These are phyloP conservation scores for Dillenia suffruticosa DNA, from an alignment of 164 flowering plant genomes.

Conservation along the genomic window DNA sequence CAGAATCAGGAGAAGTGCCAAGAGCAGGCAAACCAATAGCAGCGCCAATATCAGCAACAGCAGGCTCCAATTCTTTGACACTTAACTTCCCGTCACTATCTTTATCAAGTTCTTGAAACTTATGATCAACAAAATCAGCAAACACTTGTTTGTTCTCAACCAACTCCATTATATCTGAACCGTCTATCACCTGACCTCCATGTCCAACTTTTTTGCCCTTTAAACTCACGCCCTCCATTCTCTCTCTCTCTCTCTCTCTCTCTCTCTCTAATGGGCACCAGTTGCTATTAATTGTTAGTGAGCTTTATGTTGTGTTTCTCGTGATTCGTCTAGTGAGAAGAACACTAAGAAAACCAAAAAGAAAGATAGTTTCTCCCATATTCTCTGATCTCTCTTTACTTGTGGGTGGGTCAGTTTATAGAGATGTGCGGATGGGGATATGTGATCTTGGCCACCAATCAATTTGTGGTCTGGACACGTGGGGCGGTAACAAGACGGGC, in stretches of 20 bases:
- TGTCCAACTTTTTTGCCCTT: slow-evolving; percentile 18
- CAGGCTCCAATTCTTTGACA: slow-evolving; percentile 72
- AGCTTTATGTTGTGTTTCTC: slow-evolving; percentile 9
- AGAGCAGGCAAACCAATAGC: slow-evolving; percentile 82
- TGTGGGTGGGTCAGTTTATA: background rate
- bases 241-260: slow-evolving; percentile 5
- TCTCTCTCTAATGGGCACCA: background rate
- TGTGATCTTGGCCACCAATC: slow-evolving; percentile 12
- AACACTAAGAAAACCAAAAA: background rate
- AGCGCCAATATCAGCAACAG: slow-evolving; percentile 78
- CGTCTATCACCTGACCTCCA: slow-evolving; percentile 63
- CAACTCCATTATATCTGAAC: slow-evolving; percentile 82
- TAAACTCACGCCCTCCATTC: slow-evolving; percentile 4
- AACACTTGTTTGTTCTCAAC: slow-evolving; percentile 80
- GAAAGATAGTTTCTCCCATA: slow-evolving; percentile 4
- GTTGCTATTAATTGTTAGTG: background rate
- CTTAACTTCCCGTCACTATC: slow-evolving; percentile 78
- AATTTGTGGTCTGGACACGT: slow-evolving; percentile 34
- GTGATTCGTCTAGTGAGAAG: slow-evolving; percentile 5
- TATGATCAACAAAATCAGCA: slow-evolving; percentile 61
- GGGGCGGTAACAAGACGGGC: slow-evolving; percentile 20
- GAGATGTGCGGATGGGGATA: background rate
- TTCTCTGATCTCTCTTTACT: background rate
- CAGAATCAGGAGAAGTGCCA: slow-evolving; percentile 72
- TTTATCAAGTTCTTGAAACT: slow-evolving; percentile 64